Evolutionary conservation across 331 rosid species (phyloP).

Genomic region (Quercus lobata): DNA sequence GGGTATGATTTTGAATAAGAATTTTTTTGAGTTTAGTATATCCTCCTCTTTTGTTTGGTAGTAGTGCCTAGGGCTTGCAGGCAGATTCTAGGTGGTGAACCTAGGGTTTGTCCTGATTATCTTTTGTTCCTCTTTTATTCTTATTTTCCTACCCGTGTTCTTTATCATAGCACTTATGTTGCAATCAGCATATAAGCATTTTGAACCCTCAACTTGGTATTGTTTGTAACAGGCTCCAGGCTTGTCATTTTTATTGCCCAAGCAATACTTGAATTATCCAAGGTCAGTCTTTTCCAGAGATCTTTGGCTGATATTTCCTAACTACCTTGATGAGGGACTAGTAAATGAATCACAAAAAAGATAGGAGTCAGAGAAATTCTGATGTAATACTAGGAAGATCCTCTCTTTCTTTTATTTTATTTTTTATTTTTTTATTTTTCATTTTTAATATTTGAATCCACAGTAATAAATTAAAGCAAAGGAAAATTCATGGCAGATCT

Average conservation of each 20-base stretch:
- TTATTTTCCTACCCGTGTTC: no score
- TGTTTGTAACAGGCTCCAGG: conserved; percentile 80
- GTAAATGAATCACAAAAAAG: neutral
- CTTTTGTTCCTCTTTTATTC: no score
- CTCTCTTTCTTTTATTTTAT: neutral
- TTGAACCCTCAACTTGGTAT: conserved; percentile 22
- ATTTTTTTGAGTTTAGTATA: no score
- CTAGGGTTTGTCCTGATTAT: no score
- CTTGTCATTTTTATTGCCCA: conserved; percentile 78
- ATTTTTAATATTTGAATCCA: neutral
- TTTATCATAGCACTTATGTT: neutral
- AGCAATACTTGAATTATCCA: conserved; percentile 68
- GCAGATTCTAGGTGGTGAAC: no score
- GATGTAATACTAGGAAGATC: neutral
- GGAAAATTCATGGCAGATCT: neutral
- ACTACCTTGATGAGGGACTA: neutral
- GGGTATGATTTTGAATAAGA: no score
- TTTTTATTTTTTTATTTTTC: neutral
- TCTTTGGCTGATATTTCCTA: neutral
- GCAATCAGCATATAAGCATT: conserved; percentile 7
- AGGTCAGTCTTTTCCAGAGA: conserved; percentile 42
- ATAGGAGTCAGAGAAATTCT: neutral
- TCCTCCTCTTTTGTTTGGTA: no score
- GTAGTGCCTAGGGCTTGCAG: no score
- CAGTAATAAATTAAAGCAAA: neutral